Evolutionary conservation across 306 rosid genomes (phyloP).

Genomic region (Glycine latifolia): DNA sequence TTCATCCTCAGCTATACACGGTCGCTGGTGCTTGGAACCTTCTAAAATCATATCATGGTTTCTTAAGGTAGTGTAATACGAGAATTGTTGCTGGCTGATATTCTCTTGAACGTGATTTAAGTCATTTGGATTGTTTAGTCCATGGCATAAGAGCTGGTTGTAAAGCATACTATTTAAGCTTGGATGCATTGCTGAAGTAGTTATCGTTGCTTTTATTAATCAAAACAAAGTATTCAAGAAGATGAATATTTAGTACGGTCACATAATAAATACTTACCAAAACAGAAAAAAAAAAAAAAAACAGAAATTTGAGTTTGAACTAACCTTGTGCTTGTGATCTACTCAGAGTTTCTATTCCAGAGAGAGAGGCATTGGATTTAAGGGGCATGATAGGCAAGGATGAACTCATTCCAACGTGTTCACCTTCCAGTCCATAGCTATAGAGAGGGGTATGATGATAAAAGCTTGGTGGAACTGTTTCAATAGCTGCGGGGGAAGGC

Average conservation of each 20-base stretch:
- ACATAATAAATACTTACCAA: neutral
- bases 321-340: conserved; percentile 49
- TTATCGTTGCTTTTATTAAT: conserved; percentile 49
- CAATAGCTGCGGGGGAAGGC: conserved; percentile 52
- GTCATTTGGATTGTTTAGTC: too few relatives aligned
- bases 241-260: neutral
- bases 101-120: conserved; percentile 40
- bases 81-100: conserved; percentile 40
- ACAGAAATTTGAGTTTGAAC: conserved; percentile 1
- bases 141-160: conserved; percentile 41
- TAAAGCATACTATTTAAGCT: conserved; percentile 65
- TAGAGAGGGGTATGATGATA: conserved; percentile 56
- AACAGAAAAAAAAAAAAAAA: neutral
- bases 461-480: conserved; percentile 46
- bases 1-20: conserved; percentile 51
- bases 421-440: conserved; percentile 53
- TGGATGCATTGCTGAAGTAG: conserved; percentile 63
- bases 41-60: conserved; percentile 51
- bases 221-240: conserved; percentile 29
- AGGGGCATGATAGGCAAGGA: conserved; percentile 66
- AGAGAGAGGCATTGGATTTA: conserved; percentile 74
- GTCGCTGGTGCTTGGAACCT: conserved; percentile 53
- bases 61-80: conserved; percentile 51
- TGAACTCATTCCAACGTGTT: conserved; percentile 52
- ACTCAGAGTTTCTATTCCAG: conserved; percentile 54